Base-by-base conservation (phyloP, 2,329 filamentous ascomycete genomes). In the Cercospora sp. region DNA sequence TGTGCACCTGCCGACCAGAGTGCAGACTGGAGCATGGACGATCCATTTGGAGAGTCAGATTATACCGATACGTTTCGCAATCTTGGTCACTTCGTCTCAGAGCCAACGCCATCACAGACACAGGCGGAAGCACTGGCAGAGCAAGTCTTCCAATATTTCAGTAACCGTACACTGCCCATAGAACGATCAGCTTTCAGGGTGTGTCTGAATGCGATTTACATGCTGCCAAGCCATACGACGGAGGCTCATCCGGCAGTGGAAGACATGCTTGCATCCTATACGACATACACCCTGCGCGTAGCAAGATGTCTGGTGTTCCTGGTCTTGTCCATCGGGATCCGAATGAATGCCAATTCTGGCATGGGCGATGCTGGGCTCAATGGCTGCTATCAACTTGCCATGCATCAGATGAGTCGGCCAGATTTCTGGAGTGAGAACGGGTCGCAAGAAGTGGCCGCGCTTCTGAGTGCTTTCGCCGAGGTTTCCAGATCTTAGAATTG, bases 151-250 rank as follows among this genome's bases (percentile, higher is more conserved):
- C 24, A 24, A 24, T 24, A 24, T 24, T 24, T 66, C 45, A 58
- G 37, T 55, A 65, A 43, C 59, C 45, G 58, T 2, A 34, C n/a
- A 12, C 2, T 68, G 12, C 61, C 62, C 13, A 37, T 71, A 3
- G 65, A 69, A 6, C 69, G 65, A 16, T 68, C 69, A 4, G 65
- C 69, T 1, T 69, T 71, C 60, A 61, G 64, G 45, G 60, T 71
- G 4, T 71, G 67, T 26, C 40, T 71, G 6, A 63, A 67, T 55
- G 69, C 69, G 9, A 66, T 69, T 12, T 69, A 69, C 26, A 32
- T 61, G 7, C 45, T 63, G 7, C 43, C 61, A 7, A 55, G 37
- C 21, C 60, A 43, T 40, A 18, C 28, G 12, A 59, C 16, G 10
- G 51, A 60, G 10, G 63, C 32, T 7, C 24, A 32, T 7, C 57